These are phyloP conservation scores for Berkeleyomyces rouxiae DNA, from an alignment of 2,329 filamentous ascomycete genomes.

Conservation along the genomic window DNA sequence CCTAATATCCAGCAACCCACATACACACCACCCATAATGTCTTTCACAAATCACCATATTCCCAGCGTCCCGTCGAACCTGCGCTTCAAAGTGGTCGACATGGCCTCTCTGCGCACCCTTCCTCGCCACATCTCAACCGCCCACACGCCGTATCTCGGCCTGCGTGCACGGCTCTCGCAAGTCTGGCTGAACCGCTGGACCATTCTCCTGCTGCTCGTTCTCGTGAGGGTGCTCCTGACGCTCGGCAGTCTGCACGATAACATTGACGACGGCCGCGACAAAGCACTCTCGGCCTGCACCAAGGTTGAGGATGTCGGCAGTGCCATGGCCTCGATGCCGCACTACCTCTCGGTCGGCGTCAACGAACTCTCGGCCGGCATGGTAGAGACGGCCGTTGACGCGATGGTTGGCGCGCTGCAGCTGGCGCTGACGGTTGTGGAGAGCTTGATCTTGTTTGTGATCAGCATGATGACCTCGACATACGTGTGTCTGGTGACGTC, in stretches of 20 bases:
- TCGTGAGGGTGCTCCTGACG: slow-evolving; percentile 64
- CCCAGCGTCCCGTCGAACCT: slow-evolving; percentile 23
- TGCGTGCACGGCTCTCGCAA: slow-evolving; percentile 79
- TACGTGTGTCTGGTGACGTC: slow-evolving; percentile 82
- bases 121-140: slow-evolving; percentile 39
- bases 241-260: slow-evolving; percentile 56
- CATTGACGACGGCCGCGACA: slow-evolving; percentile 55
- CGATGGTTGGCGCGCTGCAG: slow-evolving; percentile 60
- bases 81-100: slow-evolving; percentile 23
- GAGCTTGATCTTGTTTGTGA: slow-evolving; percentile 76
- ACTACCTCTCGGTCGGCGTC: slow-evolving; percentile 78
- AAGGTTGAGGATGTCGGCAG: slow-evolving; percentile 87
- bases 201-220: slow-evolving; percentile 68
- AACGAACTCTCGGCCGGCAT: slow-evolving; percentile 70
- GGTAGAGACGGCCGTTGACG: slow-evolving; percentile 65
- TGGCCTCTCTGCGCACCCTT: slow-evolving; percentile 20
- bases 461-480: slow-evolving; percentile 79
- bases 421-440: slow-evolving; percentile 71
- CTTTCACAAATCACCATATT: neutral
- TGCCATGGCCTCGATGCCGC: slow-evolving; percentile 93
- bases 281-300: slow-evolving; percentile 78
- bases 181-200: slow-evolving; percentile 98
- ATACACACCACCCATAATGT: neutral
- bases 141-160: slow-evolving; percentile 79
- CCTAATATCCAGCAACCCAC: neutral